Conservation (phyloP, 2,329 filamentous ascomycete genomes). For the Talaromyces sp. region DNA sequence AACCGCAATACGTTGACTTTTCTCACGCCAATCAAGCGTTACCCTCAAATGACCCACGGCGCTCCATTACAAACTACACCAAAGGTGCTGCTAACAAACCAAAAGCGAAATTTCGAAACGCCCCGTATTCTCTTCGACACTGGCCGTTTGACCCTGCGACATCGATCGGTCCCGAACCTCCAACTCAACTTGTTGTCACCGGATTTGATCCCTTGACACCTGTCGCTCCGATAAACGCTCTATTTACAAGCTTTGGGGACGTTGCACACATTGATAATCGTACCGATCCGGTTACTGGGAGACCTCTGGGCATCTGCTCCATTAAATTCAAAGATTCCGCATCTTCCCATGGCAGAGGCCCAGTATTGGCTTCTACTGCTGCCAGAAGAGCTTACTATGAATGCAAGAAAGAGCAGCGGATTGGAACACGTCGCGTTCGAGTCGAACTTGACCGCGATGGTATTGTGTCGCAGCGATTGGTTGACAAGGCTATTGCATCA, state of each 20-base stretch:
- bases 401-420: slow-evolving; percentile 70
- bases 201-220: slow-evolving; percentile 90
- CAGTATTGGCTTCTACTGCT: slow-evolving; percentile 69
- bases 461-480: slow-evolving; percentile 70
- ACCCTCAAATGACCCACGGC: slow-evolving; percentile 75
- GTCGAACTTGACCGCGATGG: slow-evolving; percentile 90
- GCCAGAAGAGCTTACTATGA: slow-evolving; percentile 72
- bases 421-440: slow-evolving; percentile 71
- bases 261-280: slow-evolving; percentile 90
- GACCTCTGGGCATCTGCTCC: slow-evolving; percentile 87
- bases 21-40: slow-evolving; percentile 51
- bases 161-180: slow-evolving; percentile 82
- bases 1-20: slow-evolving; percentile 51
- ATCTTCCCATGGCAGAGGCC: slow-evolving; percentile 47
- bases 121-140: slow-evolving; percentile 74
- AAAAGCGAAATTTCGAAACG: slow-evolving; percentile 65
- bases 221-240: slow-evolving; percentile 47
- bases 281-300: slow-evolving; percentile 90
- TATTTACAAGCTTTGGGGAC: slow-evolving; percentile 51
- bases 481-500: slow-evolving; percentile 68
- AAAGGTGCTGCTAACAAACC: slow-evolving; percentile 60
- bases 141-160: slow-evolving; percentile 78
- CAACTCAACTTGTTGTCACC: slow-evolving; percentile 86
- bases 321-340: slow-evolving; percentile 78
- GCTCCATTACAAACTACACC: slow-evolving; percentile 61